Conservation (phyloP, 108 stramenopile genomes). For the Asterionellopsis glacialis region DNA sequence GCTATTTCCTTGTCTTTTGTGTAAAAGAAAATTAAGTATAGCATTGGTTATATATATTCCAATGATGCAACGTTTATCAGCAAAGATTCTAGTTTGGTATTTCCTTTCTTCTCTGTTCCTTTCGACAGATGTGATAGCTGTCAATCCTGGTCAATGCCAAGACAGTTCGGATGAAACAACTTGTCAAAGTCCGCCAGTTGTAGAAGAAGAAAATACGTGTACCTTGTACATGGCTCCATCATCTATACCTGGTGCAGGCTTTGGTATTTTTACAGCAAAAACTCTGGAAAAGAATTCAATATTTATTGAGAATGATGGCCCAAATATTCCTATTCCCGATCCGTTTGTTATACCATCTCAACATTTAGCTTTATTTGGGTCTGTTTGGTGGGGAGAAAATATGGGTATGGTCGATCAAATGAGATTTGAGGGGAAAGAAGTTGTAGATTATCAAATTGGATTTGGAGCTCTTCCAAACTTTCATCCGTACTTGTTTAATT, state of each 20-base stretch:
- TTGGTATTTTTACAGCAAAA: constrained; percentile 31
- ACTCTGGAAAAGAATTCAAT: neutral
- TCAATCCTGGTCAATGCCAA: neutral
- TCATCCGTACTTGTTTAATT: constrained; percentile 21
- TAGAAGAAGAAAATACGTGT: neutral
- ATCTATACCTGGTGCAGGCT: constrained; percentile 35
- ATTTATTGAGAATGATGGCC: constrained; percentile 1
- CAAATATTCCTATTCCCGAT: neutral
- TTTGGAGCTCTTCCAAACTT: constrained; percentile 43
- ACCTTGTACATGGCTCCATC: constrained; percentile 30
- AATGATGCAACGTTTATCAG: too few relatives aligned
- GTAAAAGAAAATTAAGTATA: too few relatives aligned
- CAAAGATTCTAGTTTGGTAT: too few relatives aligned
- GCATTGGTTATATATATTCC: too few relatives aligned
- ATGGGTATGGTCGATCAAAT: constrained; percentile 24
- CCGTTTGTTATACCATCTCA: too few relatives aligned
- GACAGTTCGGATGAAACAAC: too few relatives aligned
- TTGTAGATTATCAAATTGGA: constrained; percentile 28
- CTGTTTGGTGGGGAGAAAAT: constrained; percentile 30
- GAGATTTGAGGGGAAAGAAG: constrained; percentile 13
- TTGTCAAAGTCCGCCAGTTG: too few relatives aligned
- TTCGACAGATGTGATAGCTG: too few relatives aligned
- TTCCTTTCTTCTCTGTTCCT: too few relatives aligned
- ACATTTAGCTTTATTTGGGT: neutral
- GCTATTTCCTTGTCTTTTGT: too few relatives aligned